phyloP scores from a whole-genome alignment of 2,329 filamentous ascomycete genomes.

The Penicillium sp. region DNA sequence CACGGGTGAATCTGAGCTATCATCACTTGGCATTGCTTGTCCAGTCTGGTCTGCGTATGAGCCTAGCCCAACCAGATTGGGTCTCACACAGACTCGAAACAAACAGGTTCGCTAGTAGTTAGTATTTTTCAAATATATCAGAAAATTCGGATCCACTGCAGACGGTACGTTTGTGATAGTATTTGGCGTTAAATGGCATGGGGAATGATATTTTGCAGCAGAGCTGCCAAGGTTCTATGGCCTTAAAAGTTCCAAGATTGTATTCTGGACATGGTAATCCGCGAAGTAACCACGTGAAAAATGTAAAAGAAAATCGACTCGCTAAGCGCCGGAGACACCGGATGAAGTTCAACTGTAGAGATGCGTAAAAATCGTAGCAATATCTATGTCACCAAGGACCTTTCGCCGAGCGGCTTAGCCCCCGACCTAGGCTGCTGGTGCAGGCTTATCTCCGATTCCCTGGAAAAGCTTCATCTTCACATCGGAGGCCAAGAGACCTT shows the following conservation, averaged over 20 bases:
- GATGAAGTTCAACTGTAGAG: conserved; percentile 1
- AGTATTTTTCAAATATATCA: too few relatives aligned
- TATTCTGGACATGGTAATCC: background rate
- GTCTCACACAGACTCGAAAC: too few relatives aligned
- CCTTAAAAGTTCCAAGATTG: too few relatives aligned
- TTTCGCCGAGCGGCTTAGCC: background rate
- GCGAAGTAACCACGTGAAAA: background rate
- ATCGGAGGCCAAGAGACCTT: conserved; percentile 51
- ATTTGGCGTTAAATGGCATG: too few relatives aligned
- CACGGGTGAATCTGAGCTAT: background rate
- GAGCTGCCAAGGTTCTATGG: background rate
- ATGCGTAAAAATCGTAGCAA: conserved; percentile 23
- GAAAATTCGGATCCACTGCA: too few relatives aligned
- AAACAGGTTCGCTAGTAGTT: too few relatives aligned
- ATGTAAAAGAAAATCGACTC: conserved; percentile 5
- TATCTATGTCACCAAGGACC: conserved; percentile 7
- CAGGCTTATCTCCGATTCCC: conserved; percentile 37
- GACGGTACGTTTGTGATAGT: too few relatives aligned
- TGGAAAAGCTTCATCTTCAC: conserved; percentile 58
- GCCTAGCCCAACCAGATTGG: background rate
- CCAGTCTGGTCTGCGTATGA: too few relatives aligned
- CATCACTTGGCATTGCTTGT: background rate
- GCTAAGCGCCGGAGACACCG: conserved; percentile 18
- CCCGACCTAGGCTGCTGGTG: conserved; percentile 18
- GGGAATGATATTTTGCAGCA: too few relatives aligned